Base-by-base conservation (phyloP, 768 basidiomycete genomes). In the Lactarius akahatsu region DNA sequence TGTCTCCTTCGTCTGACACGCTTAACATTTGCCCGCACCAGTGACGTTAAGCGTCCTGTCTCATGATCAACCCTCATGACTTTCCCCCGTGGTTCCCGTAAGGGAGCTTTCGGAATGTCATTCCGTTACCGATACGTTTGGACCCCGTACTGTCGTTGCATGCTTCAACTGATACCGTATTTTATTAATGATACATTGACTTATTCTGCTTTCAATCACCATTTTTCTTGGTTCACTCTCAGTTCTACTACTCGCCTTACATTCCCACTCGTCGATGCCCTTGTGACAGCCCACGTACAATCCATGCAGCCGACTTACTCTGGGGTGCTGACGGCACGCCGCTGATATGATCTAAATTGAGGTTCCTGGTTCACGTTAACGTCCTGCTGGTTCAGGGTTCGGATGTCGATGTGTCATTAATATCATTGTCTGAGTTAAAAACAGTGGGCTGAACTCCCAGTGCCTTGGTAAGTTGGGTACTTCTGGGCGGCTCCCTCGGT, bases 101-200 rank as follows among this genome's bases (percentile, higher is more conserved):
- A 43, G 36, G 66, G 65, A 62, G 57, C 57, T 59, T 45, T 63
- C 45, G 62, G 41, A 45, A 52, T 47, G 34, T 57, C 57, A 38
- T 67, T 56, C 52, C 38, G 47, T 63, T 40, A 28, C 34, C 58
- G 58, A 67, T 67, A 59, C 41, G 62, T 28, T 60, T 47, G 30
- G 57, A 60, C 58, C 54, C 66, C 54, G 57, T 50, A 67, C 66
- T 59, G 61, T 62, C 43, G 59, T 47, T 40, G 43, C 66, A 67
- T 52, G 30, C 43, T 30, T 57, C 66, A 63, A 26, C 66, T 55
- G 66, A 67, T 67, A 67, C 66, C 62, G 66, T 47, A 61, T 40
- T 61, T 47, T 61, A 65, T 67, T 63, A 43, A 63, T 63, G 52
- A 47, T 63, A 60, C 66, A 67, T 60, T 63, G 62, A 67, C 47